Percentiles rank a stretch among this genome's conserved stretches.
phyloP scores from a whole-genome alignment of 2,329 filamentous ascomycete genomes.

The Thelonectria blattea region DNA sequence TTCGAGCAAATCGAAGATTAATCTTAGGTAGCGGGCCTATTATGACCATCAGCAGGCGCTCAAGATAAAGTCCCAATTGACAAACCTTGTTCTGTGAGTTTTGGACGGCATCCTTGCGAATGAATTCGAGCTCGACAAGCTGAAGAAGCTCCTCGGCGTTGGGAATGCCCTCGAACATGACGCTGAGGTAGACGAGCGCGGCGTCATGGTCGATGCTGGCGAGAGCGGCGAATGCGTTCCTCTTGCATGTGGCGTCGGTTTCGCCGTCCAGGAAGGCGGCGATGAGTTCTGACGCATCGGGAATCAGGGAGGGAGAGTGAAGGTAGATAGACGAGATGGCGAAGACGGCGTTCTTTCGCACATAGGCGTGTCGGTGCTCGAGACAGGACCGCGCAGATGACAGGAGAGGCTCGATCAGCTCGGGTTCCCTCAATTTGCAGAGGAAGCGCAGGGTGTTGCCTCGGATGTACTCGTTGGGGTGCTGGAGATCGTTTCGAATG shows the following conservation, averaged over 20 bases:
- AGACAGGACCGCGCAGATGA: constrained; percentile 91
- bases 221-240: constrained; percentile 94
- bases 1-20: constrained; percentile 97
- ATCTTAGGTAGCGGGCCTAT: constrained; percentile 83
- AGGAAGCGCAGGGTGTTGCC: constrained; percentile 98
- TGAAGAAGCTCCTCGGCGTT: constrained; percentile 95
- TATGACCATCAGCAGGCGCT: constrained; percentile 35
- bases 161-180: constrained; percentile 89
- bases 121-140: constrained; percentile 94
- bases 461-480: constrained; percentile 97
- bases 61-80: constrained; percentile 8
- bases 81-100: constrained; percentile 91
- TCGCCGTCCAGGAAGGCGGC: constrained; percentile 88
- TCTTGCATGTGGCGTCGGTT: constrained; percentile 94
- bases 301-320: constrained; percentile 90
- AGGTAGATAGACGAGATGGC: constrained; percentile 91
- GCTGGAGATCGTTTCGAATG: constrained; percentile 95
- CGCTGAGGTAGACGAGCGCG: constrained; percentile 84
- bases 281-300: constrained; percentile 92
- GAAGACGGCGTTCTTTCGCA: constrained; percentile 97
- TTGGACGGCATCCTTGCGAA: constrained; percentile 94
- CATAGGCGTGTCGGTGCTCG: constrained; percentile 95
- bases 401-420: constrained; percentile 94
- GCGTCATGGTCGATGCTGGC: constrained; percentile 92
- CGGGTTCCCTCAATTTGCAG: constrained; percentile 92